Conservation (phyloP, 1,284 basidiomycete genomes). For the Fomitopsis betulina region DNA sequence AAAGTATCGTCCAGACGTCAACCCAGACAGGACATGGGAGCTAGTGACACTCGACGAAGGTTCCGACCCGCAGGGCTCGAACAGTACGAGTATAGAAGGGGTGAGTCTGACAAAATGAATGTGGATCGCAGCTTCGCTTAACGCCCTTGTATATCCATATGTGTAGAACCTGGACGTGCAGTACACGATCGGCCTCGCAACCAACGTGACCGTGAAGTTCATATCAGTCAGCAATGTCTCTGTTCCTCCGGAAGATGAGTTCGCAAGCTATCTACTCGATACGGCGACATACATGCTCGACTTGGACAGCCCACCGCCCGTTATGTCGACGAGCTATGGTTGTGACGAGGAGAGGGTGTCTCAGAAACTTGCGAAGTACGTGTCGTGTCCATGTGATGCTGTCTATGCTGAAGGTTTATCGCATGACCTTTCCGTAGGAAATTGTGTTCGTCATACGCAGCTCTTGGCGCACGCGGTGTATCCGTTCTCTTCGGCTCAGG, state of each 20-base stretch:
- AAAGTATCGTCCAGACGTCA: constrained; percentile 45
- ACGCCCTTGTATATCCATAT: background rate
- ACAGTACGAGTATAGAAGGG: background rate
- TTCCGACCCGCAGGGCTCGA: constrained; percentile 35
- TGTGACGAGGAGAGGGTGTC: constrained; percentile 41
- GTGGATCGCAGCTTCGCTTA: no score
- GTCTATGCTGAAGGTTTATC: constrained; percentile 32
- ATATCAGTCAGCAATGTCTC: constrained; percentile 15
- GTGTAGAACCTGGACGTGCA: constrained; percentile 48
- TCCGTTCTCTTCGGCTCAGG: constrained; percentile 63
- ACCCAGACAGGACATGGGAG: constrained; percentile 24
- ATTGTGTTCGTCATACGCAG: constrained; percentile 21
- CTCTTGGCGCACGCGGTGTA: constrained; percentile 54
- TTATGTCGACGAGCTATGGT: constrained; percentile 42
- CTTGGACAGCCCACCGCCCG: constrained; percentile 26
- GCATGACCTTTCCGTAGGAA: constrained; percentile 10
- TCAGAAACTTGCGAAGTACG: constrained; percentile 52
- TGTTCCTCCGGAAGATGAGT: constrained; percentile 13
- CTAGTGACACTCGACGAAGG: constrained; percentile 40
- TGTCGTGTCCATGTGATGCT: constrained; percentile 34
- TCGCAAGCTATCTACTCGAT: constrained; percentile 21
- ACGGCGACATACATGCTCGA: constrained; percentile 29
- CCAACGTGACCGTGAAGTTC: constrained; percentile 31
- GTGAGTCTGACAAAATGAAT: background rate
- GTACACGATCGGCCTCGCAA: constrained; percentile 58